phyloP scores from a whole-genome alignment of 495 filamentous ascomycete species.

The Penicillium salamii region DNA sequence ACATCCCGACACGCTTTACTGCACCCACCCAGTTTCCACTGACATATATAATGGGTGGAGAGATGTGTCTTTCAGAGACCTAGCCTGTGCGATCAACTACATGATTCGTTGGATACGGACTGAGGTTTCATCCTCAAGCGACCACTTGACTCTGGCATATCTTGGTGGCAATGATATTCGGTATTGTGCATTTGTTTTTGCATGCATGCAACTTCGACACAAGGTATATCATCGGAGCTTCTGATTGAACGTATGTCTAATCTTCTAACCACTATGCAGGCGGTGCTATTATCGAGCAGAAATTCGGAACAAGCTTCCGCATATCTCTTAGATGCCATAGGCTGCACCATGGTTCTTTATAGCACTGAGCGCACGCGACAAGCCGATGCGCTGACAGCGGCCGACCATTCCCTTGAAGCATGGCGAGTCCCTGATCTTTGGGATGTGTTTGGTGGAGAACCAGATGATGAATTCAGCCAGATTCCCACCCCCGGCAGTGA shows the following conservation, averaged over 20 bases:
- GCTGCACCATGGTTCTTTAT: constrained; percentile 31
- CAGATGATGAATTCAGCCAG: constrained; percentile 6
- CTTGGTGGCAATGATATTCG: constrained; percentile 29
- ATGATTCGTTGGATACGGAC: constrained; percentile 47
- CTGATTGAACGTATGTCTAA: too few species aligned
- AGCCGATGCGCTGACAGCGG: constrained; percentile 9
- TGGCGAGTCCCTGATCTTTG: constrained; percentile 20
- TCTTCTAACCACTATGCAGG: constrained; percentile 9
- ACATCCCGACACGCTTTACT: constrained; percentile 6
- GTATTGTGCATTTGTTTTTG: constrained; percentile 24
- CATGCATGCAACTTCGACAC: constrained; percentile 24
- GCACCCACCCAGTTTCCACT: constrained; percentile 13
- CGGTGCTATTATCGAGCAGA: constrained; percentile 32
- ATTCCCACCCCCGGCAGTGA: constrained; percentile 11
- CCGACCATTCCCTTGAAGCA: constrained; percentile 8
- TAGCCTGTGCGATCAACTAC: constrained; percentile 52
- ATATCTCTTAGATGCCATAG: constrained; percentile 28
- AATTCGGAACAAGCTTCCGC: constrained; percentile 37
- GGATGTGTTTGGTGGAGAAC: constrained; percentile 15
- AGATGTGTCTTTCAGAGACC: constrained; percentile 43
- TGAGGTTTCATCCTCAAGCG: constrained; percentile 22
- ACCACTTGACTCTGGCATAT: constrained; percentile 27
- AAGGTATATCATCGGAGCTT: too few species aligned
- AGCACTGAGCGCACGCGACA: constrained; percentile 11
- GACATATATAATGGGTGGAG: constrained; percentile 51